These are phyloP conservation scores for Ganoderma leucocontextum DNA, from an alignment of 1,284 basidiomycete species.

Conservation along the genomic window DNA sequence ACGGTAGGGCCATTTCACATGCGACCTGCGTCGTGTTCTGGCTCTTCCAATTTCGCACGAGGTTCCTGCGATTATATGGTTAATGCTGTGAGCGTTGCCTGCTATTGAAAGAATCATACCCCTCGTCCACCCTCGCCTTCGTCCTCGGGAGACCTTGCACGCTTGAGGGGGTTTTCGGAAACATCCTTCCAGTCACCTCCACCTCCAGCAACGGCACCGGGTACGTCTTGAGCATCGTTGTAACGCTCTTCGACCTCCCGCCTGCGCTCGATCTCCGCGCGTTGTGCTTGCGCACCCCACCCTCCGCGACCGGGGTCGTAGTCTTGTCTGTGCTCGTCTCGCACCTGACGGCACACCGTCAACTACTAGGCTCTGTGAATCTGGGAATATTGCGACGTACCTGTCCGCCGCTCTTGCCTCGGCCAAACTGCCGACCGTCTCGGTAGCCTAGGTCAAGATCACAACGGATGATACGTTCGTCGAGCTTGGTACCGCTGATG, in stretches of 20 bases:
- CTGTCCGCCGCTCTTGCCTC: slow-evolving; percentile 97
- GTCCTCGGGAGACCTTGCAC: slow-evolving; percentile 75
- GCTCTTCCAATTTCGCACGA: slow-evolving; percentile 67
- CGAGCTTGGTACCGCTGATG: slow-evolving; percentile 97
- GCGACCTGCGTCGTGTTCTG: slow-evolving; percentile 63
- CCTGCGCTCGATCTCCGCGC: slow-evolving; percentile 79
- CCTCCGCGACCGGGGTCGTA: slow-evolving; percentile 96
- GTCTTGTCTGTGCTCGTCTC: slow-evolving; percentile 97
- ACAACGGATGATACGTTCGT: slow-evolving; percentile 98
- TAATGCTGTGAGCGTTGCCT: slow-evolving; percentile 20
- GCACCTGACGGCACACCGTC: slow-evolving; percentile 50
- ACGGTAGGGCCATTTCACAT: slow-evolving; percentile 49
- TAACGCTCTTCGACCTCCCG: slow-evolving; percentile 92
- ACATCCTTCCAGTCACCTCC: slow-evolving; percentile 84
- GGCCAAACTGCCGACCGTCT: slow-evolving; percentile 96
- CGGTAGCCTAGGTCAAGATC: slow-evolving; percentile 98
- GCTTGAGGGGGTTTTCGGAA: slow-evolving; percentile 57
- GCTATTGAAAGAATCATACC: slow-evolving; percentile 49
- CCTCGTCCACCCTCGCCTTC: slow-evolving; percentile 64
- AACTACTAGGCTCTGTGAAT: neutral
- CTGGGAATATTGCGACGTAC: slow-evolving; percentile 46
- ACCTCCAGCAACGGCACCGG: slow-evolving; percentile 84
- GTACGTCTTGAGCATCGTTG: slow-evolving; percentile 81
- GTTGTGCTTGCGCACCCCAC: slow-evolving; percentile 93
- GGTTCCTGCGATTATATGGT: slow-evolving; percentile 48